Evolutionary conservation across 768 basidiomycete species (phyloP).

Genomic region (Cystobasidium tubakii): DNA sequence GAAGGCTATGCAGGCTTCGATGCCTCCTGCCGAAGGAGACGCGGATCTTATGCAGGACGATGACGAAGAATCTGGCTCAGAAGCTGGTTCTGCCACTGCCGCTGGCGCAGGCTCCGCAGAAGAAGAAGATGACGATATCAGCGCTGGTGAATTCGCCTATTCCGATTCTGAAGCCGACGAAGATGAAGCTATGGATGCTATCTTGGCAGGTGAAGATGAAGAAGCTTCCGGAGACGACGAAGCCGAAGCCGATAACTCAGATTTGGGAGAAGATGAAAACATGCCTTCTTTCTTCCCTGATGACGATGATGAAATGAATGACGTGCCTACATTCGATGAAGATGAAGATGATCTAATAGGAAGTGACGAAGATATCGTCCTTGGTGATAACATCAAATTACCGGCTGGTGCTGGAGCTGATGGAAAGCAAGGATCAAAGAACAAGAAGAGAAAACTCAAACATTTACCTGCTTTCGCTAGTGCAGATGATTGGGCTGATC

Average conservation of each 20-base stretch:
- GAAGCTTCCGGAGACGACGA: constrained; percentile 38
- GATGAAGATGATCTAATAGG: constrained; percentile 43
- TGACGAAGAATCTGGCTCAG: constrained; percentile 5
- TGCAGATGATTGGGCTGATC: constrained; percentile 44
- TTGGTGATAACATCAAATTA: background rate
- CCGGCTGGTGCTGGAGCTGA: background rate
- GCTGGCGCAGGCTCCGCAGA: constrained; percentile 10
- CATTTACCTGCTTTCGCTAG: constrained; percentile 45
- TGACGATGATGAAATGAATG: constrained; percentile 37
- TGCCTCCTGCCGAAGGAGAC: constrained; percentile 41
- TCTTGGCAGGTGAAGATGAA: constrained; percentile 20
- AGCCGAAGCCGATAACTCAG: constrained; percentile 15
- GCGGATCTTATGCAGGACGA: constrained; percentile 22
- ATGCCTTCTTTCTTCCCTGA: constrained; percentile 42
- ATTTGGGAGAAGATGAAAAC: constrained; percentile 20
- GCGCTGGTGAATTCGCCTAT: constrained; percentile 1
- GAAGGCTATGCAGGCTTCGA: constrained; percentile 42
- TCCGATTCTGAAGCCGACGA: constrained; percentile 13
- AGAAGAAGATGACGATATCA: constrained; percentile 28
- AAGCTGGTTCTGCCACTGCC: background rate
- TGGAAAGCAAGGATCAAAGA: background rate
- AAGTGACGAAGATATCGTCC: constrained; percentile 37
- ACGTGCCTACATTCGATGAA: constrained; percentile 35
- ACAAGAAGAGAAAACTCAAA: constrained; percentile 44
- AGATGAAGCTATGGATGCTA: constrained; percentile 15